Evolutionary conservation across 2,329 filamentous ascomycete species (phyloP), one percentile per base, ranked within the genome.

Genomic region (Trichophyton simii): DNA sequence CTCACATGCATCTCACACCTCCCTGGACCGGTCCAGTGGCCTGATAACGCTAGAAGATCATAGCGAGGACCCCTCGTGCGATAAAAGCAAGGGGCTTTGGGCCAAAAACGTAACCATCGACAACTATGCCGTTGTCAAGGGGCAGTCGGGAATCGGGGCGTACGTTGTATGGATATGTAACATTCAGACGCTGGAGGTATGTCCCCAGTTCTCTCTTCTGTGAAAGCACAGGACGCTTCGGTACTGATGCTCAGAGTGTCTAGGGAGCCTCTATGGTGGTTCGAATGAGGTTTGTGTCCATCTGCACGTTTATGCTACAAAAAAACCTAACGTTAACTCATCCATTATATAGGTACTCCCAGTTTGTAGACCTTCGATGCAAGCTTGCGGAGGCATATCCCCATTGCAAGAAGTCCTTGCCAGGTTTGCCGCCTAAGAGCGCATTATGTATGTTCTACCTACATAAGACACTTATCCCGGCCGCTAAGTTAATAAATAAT

Each of bases 101-200:
- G 84, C 84, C 7, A 80, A 78, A 59, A 79, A 79, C 61, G 84
- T 86, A 46, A 76, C 78, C 5, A 82, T 87, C 59, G 80, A 84
- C 61, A 83, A 85, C 68, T 80, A 85, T 74, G 79, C 81, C 38
- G 77, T 87, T 65, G 79, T 87, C 34, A 78, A 79, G 63, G 84
- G 83, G 7, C 80, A 77, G 59, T 77, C 80, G 3, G 81, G 81
- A 4, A 76, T 86, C 57, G 92, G 92, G n/a, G 88, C 91, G 1
- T 99, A 97, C 76, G 89, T 96, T 1, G 91, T 96, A 6, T 99
- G 89, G 89, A 94, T 90, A 71, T 91, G 94, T 69, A 84, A 82
- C 57, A 89, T 99, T 52, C 86, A 94, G 72, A 96, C 91, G 2
- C 77, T 97, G 58, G 87, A 85, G 73, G 90, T 91, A 72, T 72